phyloP scores from a whole-genome alignment of 108 stramenopile species.

The Conticribra guillardii region DNA sequence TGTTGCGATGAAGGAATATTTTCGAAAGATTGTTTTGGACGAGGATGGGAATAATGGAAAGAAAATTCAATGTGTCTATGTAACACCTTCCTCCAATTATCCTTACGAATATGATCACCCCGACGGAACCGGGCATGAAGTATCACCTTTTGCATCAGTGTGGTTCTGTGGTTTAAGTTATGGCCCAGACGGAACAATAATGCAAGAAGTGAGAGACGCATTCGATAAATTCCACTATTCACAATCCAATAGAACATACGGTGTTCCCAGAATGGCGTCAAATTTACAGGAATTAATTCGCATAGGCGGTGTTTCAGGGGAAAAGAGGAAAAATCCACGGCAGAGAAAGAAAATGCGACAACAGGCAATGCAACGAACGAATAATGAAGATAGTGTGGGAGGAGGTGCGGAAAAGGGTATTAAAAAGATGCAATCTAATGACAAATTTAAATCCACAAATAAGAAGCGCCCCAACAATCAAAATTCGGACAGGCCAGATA shows the following conservation, averaged over 20 bases:
- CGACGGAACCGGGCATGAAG: constrained; percentile 82
- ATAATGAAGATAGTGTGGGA: neutral
- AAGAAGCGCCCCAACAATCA: neutral
- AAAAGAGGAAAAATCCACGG: constrained; percentile 78
- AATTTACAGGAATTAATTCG: constrained; percentile 58
- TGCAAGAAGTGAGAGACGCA: constrained; percentile 21
- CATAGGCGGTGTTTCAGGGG: constrained; percentile 53
- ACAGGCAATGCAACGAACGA: constrained; percentile 26
- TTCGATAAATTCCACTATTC: constrained; percentile 25
- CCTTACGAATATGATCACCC: constrained; percentile 87
- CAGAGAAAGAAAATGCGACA: constrained; percentile 65
- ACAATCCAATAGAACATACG: neutral
- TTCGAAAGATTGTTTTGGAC: constrained; percentile 44
- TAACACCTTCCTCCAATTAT: constrained; percentile 52
- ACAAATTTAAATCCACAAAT: too few species aligned
- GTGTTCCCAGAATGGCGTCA: constrained; percentile 37
- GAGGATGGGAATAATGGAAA: constrained; percentile 3
- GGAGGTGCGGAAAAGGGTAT: neutral
- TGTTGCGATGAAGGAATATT: constrained; percentile 79
- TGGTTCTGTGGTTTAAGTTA: constrained; percentile 83
- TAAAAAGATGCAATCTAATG: neutral
- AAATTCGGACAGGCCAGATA: neutral
- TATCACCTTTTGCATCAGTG: constrained; percentile 74
- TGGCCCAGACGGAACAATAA: neutral
- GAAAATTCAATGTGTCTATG: constrained; percentile 58